Evolutionary conservation across 371 early-diverging fungal genomes (phyloP).

Genomic region (Cokeromyces recurvatus): DNA sequence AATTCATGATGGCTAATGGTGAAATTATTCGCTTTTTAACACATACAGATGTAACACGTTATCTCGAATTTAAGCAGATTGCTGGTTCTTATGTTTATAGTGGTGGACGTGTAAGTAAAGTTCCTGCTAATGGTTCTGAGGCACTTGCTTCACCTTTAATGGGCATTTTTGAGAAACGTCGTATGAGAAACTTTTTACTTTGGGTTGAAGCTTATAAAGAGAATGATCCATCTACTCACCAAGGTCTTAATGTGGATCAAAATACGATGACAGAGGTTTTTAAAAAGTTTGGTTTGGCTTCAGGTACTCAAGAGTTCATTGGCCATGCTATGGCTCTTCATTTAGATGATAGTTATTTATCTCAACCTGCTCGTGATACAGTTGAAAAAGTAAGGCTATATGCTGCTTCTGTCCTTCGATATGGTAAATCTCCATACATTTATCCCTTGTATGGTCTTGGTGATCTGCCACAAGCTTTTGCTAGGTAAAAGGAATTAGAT

Average conservation of each 20-base stretch:
- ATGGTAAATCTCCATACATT: constrained; percentile 98
- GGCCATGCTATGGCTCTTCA: constrained; percentile 98
- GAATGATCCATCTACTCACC: constrained; percentile 77
- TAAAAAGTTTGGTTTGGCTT: constrained; percentile 87
- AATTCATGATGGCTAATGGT: constrained; percentile 99
- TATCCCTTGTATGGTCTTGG: constrained; percentile 99
- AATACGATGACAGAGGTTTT: constrained; percentile 87
- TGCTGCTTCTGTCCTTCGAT: constrained; percentile 89
- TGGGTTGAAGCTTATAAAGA: constrained; percentile 85
- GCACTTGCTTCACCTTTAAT: constrained; percentile 87
- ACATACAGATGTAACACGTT: constrained; percentile 96
- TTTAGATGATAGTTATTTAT: constrained; percentile 90
- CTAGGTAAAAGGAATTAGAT: constrained; percentile 59
- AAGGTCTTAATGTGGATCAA: constrained; percentile 74
- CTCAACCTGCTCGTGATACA: constrained; percentile 86
- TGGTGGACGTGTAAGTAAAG: constrained; percentile 87
- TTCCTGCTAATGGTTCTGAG: constrained; percentile 93
- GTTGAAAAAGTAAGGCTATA: constrained; percentile 93
- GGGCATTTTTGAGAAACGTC: constrained; percentile 95
- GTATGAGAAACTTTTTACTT: constrained; percentile 96
- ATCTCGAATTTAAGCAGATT: constrained; percentile 97
- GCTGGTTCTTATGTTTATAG: constrained; percentile 94
- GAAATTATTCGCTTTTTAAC: constrained; percentile 81
- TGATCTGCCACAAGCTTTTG: constrained; percentile 99
- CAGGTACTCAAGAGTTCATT: constrained; percentile 95